phyloP scores from a whole-genome alignment of 176 grass and related monocot genomes.

The Thalia dealbata region DNA sequence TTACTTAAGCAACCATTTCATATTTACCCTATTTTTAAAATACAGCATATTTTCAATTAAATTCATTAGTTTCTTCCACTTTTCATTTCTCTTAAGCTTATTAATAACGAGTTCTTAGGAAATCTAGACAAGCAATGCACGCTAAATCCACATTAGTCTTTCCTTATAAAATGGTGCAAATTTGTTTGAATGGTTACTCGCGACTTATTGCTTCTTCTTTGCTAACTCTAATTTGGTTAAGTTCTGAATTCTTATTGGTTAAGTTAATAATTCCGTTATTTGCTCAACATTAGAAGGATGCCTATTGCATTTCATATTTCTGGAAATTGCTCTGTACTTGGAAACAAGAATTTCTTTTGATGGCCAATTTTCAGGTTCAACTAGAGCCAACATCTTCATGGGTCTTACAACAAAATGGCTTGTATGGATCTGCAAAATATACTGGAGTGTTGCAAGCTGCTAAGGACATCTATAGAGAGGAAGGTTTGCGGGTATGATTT shows the following conservation, averaged over 20 bases:
- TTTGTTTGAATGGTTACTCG: too few relatives aligned
- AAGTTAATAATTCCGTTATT: not conserved
- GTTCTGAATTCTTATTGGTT: not conserved
- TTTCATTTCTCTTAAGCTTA: too few relatives aligned
- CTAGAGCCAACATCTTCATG: conserved; percentile 75
- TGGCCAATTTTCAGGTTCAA: conserved; percentile 53
- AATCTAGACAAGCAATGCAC: too few relatives aligned
- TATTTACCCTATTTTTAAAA: too few relatives aligned
- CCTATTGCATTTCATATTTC: not conserved
- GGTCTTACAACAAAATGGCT: conserved; percentile 39
- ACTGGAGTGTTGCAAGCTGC: conserved; percentile 75
- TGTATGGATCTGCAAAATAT: conserved; percentile 74
- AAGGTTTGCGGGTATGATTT: conserved; percentile 85
- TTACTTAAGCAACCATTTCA: too few relatives aligned
- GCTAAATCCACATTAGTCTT: too few relatives aligned
- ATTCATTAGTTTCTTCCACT: too few relatives aligned
- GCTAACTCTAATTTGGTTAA: not conserved
- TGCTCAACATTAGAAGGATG: not conserved
- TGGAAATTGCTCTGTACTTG: not conserved
- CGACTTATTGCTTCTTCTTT: not conserved
- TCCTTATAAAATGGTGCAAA: too few relatives aligned
- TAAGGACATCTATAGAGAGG: conserved; percentile 93
- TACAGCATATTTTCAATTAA: too few relatives aligned
- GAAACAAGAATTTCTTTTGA: not conserved
- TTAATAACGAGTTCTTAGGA: too few relatives aligned